Percentiles rank a stretch among this genome's conserved stretches.
These are phyloP conservation scores for Chrysosporium queenslandicum DNA, from an alignment of 2,329 filamentous ascomycete species.

Conservation along the genomic window DNA sequence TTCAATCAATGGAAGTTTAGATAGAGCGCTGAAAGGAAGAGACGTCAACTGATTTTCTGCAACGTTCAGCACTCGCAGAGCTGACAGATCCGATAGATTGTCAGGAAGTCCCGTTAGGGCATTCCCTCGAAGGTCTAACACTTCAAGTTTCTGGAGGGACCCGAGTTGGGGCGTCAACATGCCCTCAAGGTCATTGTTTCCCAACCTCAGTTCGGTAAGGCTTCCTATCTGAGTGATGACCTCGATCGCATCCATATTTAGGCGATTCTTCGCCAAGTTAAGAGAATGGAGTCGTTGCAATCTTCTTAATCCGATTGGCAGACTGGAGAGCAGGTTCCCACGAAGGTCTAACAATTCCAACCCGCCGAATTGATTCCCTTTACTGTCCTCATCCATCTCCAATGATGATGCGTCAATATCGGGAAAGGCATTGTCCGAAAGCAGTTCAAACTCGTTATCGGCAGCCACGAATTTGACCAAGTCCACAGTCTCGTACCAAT, in stretches of 20 bases:
- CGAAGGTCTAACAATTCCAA: slow-evolving; percentile 76
- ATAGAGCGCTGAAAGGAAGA: slow-evolving; percentile 60
- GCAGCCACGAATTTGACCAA: slow-evolving; percentile 73
- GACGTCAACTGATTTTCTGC: slow-evolving; percentile 65
- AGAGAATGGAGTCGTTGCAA: slow-evolving; percentile 66
- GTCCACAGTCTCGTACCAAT: slow-evolving; percentile 89
- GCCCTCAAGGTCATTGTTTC: slow-evolving; percentile 64
- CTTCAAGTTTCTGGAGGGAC: slow-evolving; percentile 59
- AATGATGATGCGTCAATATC: slow-evolving; percentile 51
- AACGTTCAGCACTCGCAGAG: slow-evolving; percentile 66
- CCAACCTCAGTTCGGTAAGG: slow-evolving; percentile 70
- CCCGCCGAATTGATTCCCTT: slow-evolving; percentile 68
- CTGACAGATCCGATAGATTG: slow-evolving; percentile 55
- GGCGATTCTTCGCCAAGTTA: slow-evolving; percentile 75
- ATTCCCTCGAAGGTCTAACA: slow-evolving; percentile 73
- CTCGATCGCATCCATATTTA: slow-evolving; percentile 59
- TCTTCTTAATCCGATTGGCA: slow-evolving; percentile 67
- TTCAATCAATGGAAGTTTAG: slow-evolving; percentile 60
- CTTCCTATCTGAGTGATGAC: slow-evolving; percentile 62
- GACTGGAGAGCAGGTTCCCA: slow-evolving; percentile 61
- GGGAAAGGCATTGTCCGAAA: slow-evolving; percentile 69
- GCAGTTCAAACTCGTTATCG: slow-evolving; percentile 71
- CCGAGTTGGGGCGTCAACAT: slow-evolving; percentile 55
- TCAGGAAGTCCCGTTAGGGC: slow-evolving; percentile 61
- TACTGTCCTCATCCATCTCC: slow-evolving; percentile 54